Percentiles rank a stretch among this genome's conserved stretches.
phyloP scores from a whole-genome alignment of 495 filamentous ascomycete genomes.

The Talaromyces adpressus region DNA sequence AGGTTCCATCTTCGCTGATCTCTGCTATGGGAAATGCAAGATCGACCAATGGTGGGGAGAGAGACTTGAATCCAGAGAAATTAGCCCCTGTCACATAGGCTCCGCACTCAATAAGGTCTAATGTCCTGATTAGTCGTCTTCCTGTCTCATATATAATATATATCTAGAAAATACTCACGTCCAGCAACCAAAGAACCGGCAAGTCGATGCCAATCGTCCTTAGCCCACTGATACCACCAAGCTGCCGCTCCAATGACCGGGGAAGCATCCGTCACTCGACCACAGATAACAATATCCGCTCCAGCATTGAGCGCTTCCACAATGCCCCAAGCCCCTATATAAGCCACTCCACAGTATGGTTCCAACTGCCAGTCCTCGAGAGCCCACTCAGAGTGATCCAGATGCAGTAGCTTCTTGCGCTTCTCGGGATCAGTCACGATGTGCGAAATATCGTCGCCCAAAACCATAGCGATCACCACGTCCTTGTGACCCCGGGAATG shows the following conservation, averaged over 20 bases:
- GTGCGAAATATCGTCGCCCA: slow-evolving; percentile 13
- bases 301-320: slow-evolving; percentile 29
- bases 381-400: slow-evolving; percentile 11
- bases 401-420: slow-evolving; percentile 2
- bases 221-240: slow-evolving; percentile 31
- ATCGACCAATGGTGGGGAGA: slow-evolving; percentile 5
- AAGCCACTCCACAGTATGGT: slow-evolving; percentile 11
- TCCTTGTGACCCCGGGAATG: slow-evolving; percentile 1
- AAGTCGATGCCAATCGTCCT: slow-evolving; percentile 22
- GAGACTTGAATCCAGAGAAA: slow-evolving; percentile 39
- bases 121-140: neutral
- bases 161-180: slow-evolving; percentile 11
- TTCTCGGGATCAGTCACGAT: slow-evolving; percentile 6
- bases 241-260: slow-evolving; percentile 31
- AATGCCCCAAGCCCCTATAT: slow-evolving; percentile 34
- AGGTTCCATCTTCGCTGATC: slow-evolving; percentile 27
- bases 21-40: slow-evolving; percentile 40
- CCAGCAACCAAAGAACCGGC: slow-evolving; percentile 32
- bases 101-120: slow-evolving; percentile 34
- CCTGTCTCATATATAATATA: neutral
- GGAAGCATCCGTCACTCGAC: slow-evolving; percentile 34
- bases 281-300: slow-evolving; percentile 42
- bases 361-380: slow-evolving; percentile 10
- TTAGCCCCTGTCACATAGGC: slow-evolving; percentile 39
- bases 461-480: slow-evolving; percentile 7